These are phyloP conservation scores for Trichoderma asperelloides DNA, from an alignment of 495 filamentous ascomycete genomes.

Conservation along the genomic window DNA sequence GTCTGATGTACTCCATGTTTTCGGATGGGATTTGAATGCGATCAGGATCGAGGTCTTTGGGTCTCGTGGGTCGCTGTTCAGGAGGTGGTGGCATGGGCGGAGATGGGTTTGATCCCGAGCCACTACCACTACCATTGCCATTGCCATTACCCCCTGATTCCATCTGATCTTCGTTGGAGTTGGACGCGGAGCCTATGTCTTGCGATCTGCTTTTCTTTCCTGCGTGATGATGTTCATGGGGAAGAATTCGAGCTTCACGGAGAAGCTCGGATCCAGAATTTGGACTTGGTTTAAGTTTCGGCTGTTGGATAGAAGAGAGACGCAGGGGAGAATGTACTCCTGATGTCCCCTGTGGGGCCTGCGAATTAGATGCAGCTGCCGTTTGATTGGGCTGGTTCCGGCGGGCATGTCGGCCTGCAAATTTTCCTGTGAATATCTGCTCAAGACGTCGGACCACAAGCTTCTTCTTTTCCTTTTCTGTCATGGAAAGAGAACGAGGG, in stretches of 20 bases:
- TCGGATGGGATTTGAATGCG: slow-evolving; percentile 58
- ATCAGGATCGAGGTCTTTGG: slow-evolving; percentile 61
- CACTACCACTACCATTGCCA: slow-evolving; percentile 18
- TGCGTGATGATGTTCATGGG: slow-evolving; percentile 15
- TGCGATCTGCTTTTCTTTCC: slow-evolving; percentile 25
- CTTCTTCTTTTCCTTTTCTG: slow-evolving; percentile 61
- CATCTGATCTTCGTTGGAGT: slow-evolving; percentile 30
- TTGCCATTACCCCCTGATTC: slow-evolving; percentile 26
- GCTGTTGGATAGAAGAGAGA: slow-evolving; percentile 16
- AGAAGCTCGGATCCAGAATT: slow-evolving; percentile 16
- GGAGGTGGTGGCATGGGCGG: slow-evolving; percentile 31
- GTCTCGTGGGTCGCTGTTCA: slow-evolving; percentile 64
- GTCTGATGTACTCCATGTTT: slow-evolving; percentile 67
- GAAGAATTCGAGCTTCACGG: slow-evolving; percentile 32
- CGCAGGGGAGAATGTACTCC: slow-evolving; percentile 16
- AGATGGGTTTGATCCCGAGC: slow-evolving; percentile 26
- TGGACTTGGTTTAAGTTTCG: slow-evolving; percentile 11
- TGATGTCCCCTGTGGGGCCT: neutral
- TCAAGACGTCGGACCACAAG: slow-evolving; percentile 62
- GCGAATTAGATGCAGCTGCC: slow-evolving; percentile 3
- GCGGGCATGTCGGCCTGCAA: slow-evolving; percentile 23
- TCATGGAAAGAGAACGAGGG: slow-evolving; percentile 43
- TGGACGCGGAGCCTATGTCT: slow-evolving; percentile 29
- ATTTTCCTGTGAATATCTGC: slow-evolving; percentile 69
- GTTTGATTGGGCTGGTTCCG: neutral